phyloP scores from a whole-genome alignment of 2,329 filamentous ascomycete genomes.

The Harringtonia lauricola region DNA sequence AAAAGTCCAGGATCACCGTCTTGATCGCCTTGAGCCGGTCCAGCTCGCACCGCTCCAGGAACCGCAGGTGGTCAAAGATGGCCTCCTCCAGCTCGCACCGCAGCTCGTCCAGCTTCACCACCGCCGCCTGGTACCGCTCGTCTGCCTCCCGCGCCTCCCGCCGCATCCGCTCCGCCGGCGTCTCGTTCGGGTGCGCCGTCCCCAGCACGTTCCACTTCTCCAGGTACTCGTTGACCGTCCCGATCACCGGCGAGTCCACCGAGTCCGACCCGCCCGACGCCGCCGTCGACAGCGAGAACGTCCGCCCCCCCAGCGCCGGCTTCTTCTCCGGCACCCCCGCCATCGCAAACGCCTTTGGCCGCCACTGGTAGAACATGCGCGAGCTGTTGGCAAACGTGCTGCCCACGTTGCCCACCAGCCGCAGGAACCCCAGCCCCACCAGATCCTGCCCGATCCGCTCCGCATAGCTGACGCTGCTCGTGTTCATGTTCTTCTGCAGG shows the following conservation, averaged over 20 bases:
- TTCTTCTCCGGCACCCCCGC: conserved; percentile 87
- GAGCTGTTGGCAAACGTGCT: conserved; percentile 96
- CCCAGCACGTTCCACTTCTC: conserved; percentile 89
- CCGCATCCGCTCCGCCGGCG: conserved; percentile 72
- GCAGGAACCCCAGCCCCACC: conserved; percentile 72
- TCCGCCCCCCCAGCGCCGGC: conserved; percentile 55
- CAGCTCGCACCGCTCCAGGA: conserved; percentile 93
- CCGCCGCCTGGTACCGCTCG: conserved; percentile 80
- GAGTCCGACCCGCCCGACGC: conserved; percentile 20
- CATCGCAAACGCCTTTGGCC: conserved; percentile 78
- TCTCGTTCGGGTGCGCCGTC: conserved; percentile 86
- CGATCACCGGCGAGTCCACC: conserved; percentile 69
- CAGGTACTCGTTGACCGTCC: conserved; percentile 79
- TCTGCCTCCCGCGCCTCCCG: conserved; percentile 85
- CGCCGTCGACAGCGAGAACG: conserved; percentile 48
- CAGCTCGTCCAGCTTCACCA: conserved; percentile 79
- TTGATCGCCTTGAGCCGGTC: conserved; percentile 97
- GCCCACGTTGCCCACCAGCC: conserved; percentile 87
- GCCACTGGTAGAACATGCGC: conserved; percentile 96
- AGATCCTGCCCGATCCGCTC: conserved; percentile 94
- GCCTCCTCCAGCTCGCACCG: conserved; percentile 93
- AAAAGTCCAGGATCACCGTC: conserved; percentile 94
- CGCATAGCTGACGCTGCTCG: conserved; percentile 76
- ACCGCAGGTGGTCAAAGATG: conserved; percentile 84
- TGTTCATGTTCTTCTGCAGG: conserved; percentile 77